phyloP scores from a whole-genome alignment of 257 asterid genomes.

The Nemophila menziesii region DNA sequence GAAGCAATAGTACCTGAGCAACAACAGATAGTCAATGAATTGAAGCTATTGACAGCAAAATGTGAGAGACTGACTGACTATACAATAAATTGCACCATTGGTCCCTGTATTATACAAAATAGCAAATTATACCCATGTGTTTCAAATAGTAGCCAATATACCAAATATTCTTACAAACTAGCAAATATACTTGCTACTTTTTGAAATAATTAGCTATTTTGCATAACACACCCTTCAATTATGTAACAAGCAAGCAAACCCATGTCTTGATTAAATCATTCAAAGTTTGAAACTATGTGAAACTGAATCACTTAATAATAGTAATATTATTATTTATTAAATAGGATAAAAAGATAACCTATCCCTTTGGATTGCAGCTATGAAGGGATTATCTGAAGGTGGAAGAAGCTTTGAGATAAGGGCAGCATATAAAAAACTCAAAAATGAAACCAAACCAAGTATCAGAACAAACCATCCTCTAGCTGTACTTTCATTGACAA shows the following conservation, averaged over 20 bases:
- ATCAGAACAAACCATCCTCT: slow-evolving; percentile 45
- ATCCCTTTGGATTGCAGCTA: slow-evolving; percentile 48
- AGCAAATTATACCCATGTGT: too few species aligned
- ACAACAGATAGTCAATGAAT: background rate
- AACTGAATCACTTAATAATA: background rate
- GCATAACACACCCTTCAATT: too few species aligned
- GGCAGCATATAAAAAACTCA: slow-evolving; percentile 37
- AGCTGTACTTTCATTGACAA: slow-evolving; percentile 16
- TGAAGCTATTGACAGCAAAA: too few species aligned
- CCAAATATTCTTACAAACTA: too few species aligned
- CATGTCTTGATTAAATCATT: too few species aligned
- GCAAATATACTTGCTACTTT: too few species aligned
- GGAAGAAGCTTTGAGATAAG: slow-evolving; percentile 46
- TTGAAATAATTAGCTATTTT: too few species aligned
- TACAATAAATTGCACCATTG: too few species aligned
- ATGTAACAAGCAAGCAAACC: background rate
- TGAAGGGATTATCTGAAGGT: slow-evolving; percentile 30
- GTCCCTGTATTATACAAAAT: too few species aligned
- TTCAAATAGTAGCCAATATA: too few species aligned
- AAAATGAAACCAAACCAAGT: slow-evolving; percentile 29
- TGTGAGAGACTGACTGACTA: too few species aligned
- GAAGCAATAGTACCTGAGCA: slow-evolving; percentile 70
- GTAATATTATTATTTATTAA: background rate
- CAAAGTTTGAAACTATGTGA: background rate
- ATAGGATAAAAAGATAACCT: slow-evolving; percentile 19